These are phyloP conservation scores for Saccharomycopsis schoenii DNA, from an alignment of 805 yeast species.

Conservation along the genomic window DNA sequence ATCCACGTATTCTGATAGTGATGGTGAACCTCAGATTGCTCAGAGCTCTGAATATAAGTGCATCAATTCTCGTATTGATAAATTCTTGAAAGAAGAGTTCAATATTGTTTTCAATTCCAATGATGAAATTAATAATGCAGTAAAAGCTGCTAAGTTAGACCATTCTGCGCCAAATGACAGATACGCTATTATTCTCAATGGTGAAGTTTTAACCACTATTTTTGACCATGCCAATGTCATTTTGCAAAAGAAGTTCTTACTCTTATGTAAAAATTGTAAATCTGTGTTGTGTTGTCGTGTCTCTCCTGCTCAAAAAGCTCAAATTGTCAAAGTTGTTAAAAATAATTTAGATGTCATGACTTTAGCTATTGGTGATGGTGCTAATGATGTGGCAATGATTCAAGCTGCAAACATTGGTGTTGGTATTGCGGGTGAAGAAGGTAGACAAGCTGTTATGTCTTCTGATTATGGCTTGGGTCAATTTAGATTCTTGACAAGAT, in stretches of 20 bases:
- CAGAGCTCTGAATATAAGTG: background rate
- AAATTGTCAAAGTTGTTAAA: slow-evolving; percentile 59
- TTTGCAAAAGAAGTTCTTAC: slow-evolving; percentile 45
- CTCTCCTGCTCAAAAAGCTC: slow-evolving; percentile 76
- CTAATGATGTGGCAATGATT: slow-evolving; percentile 83
- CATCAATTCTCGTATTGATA: slow-evolving; percentile 29
- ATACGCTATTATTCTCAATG: slow-evolving; percentile 61
- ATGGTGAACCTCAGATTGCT: background rate
- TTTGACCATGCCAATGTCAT: slow-evolving; percentile 31
- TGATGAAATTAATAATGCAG: slow-evolving; percentile 35
- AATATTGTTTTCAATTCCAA: slow-evolving; percentile 32
- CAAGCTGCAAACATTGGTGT: slow-evolving; percentile 80
- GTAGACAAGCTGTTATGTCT: slow-evolving; percentile 80
- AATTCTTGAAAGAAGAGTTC: slow-evolving; percentile 40
- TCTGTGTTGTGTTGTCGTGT: slow-evolving; percentile 80
- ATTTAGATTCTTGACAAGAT: slow-evolving; percentile 54
- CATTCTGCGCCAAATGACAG: slow-evolving; percentile 55
- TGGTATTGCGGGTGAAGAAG: slow-evolving; percentile 84
- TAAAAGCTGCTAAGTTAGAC: slow-evolving; percentile 43
- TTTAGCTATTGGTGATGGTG: slow-evolving; percentile 77
- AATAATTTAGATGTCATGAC: slow-evolving; percentile 61
- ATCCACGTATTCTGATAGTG: background rate
- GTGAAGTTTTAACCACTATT: slow-evolving; percentile 43
- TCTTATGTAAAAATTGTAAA: slow-evolving; percentile 65
- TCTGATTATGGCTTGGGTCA: slow-evolving; percentile 80